Percentiles rank a stretch among this genome's conserved stretches.
phyloP scores from a whole-genome alignment of 371 early-diverging fungal genomes.

The Mucor sp. region DNA sequence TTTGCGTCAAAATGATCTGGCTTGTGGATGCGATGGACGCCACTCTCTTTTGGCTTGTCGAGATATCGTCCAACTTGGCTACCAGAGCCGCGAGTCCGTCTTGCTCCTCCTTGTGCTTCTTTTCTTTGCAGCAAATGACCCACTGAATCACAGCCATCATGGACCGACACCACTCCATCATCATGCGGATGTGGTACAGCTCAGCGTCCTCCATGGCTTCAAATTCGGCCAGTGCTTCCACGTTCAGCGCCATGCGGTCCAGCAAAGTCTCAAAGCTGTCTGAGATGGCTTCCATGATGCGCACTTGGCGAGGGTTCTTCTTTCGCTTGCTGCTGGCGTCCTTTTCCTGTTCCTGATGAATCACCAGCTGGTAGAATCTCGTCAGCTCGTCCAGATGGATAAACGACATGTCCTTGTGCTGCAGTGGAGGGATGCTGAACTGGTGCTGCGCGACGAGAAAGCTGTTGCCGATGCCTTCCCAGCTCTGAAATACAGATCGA shows the following conservation, averaged over 20 bases:
- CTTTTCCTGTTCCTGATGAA: neutral
- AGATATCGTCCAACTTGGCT: neutral
- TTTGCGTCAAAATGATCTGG: constrained; percentile 33
- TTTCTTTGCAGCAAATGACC: constrained; percentile 26
- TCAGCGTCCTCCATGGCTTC: constrained; percentile 19
- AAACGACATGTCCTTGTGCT: neutral
- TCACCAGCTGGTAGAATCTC: constrained; percentile 17
- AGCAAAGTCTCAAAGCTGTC: constrained; percentile 46
- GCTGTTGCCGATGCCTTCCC: constrained; percentile 52
- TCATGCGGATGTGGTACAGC: constrained; percentile 14
- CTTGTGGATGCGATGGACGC: constrained; percentile 8
- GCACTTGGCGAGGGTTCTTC: constrained; percentile 5
- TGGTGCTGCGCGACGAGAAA: constrained; percentile 15
- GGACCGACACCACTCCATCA: constrained; percentile 45
- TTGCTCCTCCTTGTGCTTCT: constrained; percentile 9
- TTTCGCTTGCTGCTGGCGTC: neutral
- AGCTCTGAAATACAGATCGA: constrained; percentile 45
- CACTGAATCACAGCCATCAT: constrained; percentile 36
- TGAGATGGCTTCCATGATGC: constrained; percentile 31
- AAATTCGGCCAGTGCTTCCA: constrained; percentile 17
- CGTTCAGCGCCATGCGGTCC: constrained; percentile 43
- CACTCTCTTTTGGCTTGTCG: neutral
- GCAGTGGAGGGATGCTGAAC: neutral
- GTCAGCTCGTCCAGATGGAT: constrained; percentile 21
- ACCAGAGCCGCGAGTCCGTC: constrained; percentile 8